Base-by-base conservation (phyloP, 441 rosid genomes). In the Francoa sonchifolia region DNA sequence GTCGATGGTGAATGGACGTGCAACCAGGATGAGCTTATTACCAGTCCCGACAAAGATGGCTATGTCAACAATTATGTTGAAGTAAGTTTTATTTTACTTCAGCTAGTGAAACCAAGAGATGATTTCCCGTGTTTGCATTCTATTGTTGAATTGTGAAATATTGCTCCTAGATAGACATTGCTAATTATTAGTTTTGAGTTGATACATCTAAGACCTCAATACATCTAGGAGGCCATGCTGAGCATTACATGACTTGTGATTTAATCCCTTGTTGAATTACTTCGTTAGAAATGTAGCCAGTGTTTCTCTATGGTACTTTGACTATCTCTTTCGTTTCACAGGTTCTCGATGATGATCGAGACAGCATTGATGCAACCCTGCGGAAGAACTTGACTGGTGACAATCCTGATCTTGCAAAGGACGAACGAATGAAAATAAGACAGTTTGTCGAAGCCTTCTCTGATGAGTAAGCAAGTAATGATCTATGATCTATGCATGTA, bases 1-100 rank as follows among this genome's bases (percentile, higher is more conserved):
- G 65, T 82, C 39, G 81, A 89, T 60, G 96, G 93, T 17, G 73
- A 71, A 52, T 89, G 98, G 98, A 52, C 28, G 5, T 48, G 59
- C 72, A 85, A 82, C 41, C 33, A 69, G 36, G 43, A 43, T 4
- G 96, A 77, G 66, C 79, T 62, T 10, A 20, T 72, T 51, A 74
- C 71, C 33, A 58, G 73, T 28, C 79, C 76, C 9, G 76, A 85
- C 74, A 74, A 64, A 56, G 98, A 85, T 16, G 94, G 87, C 19
- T 94, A 82, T 48, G 65, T 69, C 55, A 85, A 85, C 69, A 89
- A 89, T 43, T 82, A 71, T 39, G 58, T 74, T 20, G 50, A 71
- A 38, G 96, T 89, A 61, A 66, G 74, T 42, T 46, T 45, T 7
- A 19, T 19, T 28, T 15, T 18, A 35, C 35, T 17, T 22, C 8